Conservation (phyloP, 177 flowering plant species). For the Vitis hybrid region DNA sequence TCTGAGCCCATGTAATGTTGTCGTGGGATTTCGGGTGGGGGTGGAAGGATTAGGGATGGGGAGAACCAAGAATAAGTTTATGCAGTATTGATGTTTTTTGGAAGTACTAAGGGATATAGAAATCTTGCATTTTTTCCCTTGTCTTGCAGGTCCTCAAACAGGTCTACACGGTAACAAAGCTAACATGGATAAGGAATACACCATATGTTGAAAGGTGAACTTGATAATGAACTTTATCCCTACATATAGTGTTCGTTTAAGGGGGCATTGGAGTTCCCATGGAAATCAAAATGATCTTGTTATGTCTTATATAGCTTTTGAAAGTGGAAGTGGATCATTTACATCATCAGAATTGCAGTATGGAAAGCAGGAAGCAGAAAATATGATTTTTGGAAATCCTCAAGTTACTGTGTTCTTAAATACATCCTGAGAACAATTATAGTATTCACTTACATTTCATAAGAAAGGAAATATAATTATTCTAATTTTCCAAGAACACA, state of each 20-base stretch:
- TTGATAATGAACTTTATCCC: background rate
- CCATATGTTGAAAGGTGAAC: conserved; percentile 65
- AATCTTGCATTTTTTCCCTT: background rate
- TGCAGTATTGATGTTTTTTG: background rate
- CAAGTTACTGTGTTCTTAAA: background rate
- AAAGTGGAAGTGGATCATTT: no score
- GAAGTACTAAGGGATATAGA: background rate
- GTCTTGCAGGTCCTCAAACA: conserved; percentile 65
- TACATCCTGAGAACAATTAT: no score
- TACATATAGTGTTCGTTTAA: background rate
- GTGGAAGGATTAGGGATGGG: background rate
- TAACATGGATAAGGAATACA: conserved; percentile 87
- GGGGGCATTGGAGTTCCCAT: no score
- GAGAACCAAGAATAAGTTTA: background rate
- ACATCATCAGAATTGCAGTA: no score
- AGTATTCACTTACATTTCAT: background rate
- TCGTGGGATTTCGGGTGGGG: no score
- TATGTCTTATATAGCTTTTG: no score
- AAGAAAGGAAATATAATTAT: background rate
- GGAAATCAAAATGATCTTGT: no score
- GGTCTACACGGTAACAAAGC: conserved; percentile 42
- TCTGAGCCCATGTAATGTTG: no score
- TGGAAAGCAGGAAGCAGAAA: no score
- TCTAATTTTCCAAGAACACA: background rate
- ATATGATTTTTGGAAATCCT: no score